Evolutionary conservation across 106 monocot genomes (phyloP), one percentile per base, ranked within the genome.

Genomic region (Allium cepa): DNA sequence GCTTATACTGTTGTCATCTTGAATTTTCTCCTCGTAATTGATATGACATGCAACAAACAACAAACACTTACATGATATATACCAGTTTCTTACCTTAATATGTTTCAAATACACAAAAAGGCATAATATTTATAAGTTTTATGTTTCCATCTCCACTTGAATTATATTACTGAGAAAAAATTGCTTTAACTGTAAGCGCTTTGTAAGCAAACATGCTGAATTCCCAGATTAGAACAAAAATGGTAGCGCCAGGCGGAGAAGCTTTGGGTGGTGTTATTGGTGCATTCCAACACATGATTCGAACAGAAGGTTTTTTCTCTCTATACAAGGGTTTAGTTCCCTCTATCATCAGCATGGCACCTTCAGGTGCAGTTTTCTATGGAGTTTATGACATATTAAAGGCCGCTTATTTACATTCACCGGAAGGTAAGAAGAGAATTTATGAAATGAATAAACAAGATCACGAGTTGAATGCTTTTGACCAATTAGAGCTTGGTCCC

Each of bases 181-280:
- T 3, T 36, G 36, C 4, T 36, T 36, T 4, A 36, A 36, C 36
- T 0, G 5, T 36, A 4, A 36, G 36, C 5, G 36, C 36, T 36
- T 36, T 36, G 3, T 36, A 36, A 36, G 36, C 3, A 36, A 36
- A 36, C 36, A 36, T 4, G 5, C 36, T 36, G 36, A 36, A 36
- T 36, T 36, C 36, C 36, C 82, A 99, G 97, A 90, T 99, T 17
- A 78, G 99, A 68, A 99, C 99, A 15, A 90, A 76, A 72, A 77
- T 99, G 84, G 85, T 99, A 60, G 99, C 99, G 53, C 99, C 93
- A 61, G 99, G 99, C 46, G 99, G 99, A 8, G 99, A 99, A 71
- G 83, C 93, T 7, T 71, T 99, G 66, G 99, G 93, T 58, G 99
- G 99, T 51, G 81, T 99, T 64, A 76, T 87, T 69, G 90, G 93